Evolutionary conservation across 2,329 filamentous ascomycete genomes (phyloP).

Genomic region (Helotiales sp.): DNA sequence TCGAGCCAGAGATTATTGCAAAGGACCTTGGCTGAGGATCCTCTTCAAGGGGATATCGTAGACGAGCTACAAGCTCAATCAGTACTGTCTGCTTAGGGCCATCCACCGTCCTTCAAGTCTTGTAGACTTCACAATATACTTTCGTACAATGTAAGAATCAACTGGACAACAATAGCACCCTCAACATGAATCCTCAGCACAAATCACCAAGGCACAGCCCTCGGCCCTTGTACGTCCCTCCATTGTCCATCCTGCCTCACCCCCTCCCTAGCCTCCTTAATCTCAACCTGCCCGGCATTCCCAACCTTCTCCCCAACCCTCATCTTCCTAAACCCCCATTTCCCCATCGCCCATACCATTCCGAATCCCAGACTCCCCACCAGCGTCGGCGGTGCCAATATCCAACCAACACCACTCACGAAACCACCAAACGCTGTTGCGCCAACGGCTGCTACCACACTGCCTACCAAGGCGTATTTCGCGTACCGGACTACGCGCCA

Average conservation of each 20-base stretch:
- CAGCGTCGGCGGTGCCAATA: conserved; percentile 34
- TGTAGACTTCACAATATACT: too few species aligned
- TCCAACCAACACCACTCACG: conserved; percentile 30
- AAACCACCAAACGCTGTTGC: conserved; percentile 32
- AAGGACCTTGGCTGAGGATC: too few species aligned
- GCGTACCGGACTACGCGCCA: conserved; percentile 36
- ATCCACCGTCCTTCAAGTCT: too few species aligned
- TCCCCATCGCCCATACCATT: conserved; percentile 31
- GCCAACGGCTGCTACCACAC: conserved; percentile 30
- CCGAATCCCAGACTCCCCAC: conserved; percentile 30
- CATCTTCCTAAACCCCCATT: conserved; percentile 35
- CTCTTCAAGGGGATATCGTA: too few species aligned
- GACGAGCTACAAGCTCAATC: too few species aligned
- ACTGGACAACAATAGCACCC: too few species aligned
- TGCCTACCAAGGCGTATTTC: conserved; percentile 34
- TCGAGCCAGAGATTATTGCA: too few species aligned
- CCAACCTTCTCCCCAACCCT: conserved; percentile 26
- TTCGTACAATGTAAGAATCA: too few species aligned
- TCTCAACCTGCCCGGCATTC: conserved; percentile 20
- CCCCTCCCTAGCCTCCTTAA: conserved; percentile 19
- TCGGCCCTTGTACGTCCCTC: conserved; percentile 33
- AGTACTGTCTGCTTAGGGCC: too few species aligned
- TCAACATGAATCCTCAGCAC: too few species aligned
- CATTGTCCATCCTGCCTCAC: conserved; percentile 32
- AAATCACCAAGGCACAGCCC: conserved; percentile 31